phyloP scores from a whole-genome alignment of 1,139 yeast genomes.

The Geotrichum bryndzae region DNA sequence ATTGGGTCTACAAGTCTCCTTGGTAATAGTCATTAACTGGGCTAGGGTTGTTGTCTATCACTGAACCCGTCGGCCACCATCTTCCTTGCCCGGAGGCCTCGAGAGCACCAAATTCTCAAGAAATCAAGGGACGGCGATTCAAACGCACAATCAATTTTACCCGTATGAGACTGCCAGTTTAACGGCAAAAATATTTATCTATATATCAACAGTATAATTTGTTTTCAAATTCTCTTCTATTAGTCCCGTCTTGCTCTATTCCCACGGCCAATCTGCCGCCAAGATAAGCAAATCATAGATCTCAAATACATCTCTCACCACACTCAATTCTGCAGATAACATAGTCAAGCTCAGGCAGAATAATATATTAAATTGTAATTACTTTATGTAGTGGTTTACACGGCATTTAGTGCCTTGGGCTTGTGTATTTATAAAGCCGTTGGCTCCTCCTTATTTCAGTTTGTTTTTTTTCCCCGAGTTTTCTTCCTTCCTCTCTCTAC shows the following conservation, averaged over 20 bases:
- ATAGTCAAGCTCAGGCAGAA: background rate
- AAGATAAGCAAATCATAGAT: background rate
- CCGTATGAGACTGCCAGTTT: no score
- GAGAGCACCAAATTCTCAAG: background rate
- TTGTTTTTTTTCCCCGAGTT: background rate
- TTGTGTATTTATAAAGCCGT: background rate
- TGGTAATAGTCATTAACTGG: background rate
- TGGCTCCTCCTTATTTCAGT: background rate
- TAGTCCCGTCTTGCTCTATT: background rate
- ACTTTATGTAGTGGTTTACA: background rate
- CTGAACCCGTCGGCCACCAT: background rate
- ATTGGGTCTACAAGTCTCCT: background rate
- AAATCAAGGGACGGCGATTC: background rate
- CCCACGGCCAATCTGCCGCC: background rate
- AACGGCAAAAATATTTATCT: background rate
- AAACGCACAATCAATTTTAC: background rate
- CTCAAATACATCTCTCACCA: background rate
- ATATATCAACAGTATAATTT: background rate
- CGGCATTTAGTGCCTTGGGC: background rate
- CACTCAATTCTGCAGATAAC: background rate
- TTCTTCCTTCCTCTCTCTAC: background rate
- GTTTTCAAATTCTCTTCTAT: background rate
- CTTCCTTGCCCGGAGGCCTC: background rate
- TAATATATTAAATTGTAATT: no score
- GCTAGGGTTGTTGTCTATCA: background rate